Evolutionary conservation across 148 eudicot species (phyloP), one percentile per base, ranked within the genome.

Genomic region (Suaeda aralocaspica): DNA sequence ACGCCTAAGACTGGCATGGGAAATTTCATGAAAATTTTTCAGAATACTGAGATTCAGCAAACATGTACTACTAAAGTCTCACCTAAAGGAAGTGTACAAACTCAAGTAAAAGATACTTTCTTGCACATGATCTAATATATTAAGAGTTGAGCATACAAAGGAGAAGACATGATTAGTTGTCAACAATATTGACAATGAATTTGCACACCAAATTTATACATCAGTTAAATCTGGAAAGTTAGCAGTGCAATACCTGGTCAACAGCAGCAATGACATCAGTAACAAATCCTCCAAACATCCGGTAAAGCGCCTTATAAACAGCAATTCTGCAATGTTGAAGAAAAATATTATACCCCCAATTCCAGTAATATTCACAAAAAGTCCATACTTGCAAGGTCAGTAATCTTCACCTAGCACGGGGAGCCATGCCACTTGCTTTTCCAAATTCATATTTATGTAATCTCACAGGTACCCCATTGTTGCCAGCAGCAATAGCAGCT

Each of bases 351-450:
- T 49, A 5, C n/a, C 19, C 18, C 19, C 24, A 26, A 44, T 19
- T 60, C 68, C 39, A 25, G 30, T 30, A 24, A 33, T 46, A 36
- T 64, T 51, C 39, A 60, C 48, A 46, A 18, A 50, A 33, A 64
- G n/a, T 6, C 26, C 31, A 28, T 11, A 44, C 45, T 11, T 51
- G 36, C 39, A 79, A 65, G 39, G 9, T 74, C 45, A 62, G 46
- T 53, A n/a, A 59, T 69, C 25, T 72, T 76, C 67, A 88, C 98
- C 99, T 87, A 52, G 97, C 99, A 67, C 97, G 91, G 15, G 99
- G 99, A 75, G 99, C 99, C 99, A 94, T 94, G 68, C 98, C 99
- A 86, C 99, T 94, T 67, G 97, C 99, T 86, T 82, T 84, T 76
- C 99, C 99, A 76, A 85, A 89, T 77, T 94, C 97, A 83, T 66